A percentile compares a stretch with the other conserved stretches of the same genome.
Conservation (phyloP, 176 grass and related monocot species). For the Juncus effusus region DNA sequence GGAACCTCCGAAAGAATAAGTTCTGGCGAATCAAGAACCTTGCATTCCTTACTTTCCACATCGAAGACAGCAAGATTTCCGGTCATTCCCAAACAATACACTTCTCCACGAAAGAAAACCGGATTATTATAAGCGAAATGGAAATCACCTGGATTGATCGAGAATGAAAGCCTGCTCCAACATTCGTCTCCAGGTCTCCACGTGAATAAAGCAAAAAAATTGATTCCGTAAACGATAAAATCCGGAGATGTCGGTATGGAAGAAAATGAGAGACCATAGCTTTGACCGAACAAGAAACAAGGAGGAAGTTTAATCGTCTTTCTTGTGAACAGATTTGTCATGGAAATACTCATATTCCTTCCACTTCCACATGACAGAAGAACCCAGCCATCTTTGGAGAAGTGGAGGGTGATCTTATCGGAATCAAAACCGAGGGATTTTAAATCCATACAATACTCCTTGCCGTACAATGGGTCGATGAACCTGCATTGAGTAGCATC, state of each 20-base stretch:
- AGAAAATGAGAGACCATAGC: background rate
- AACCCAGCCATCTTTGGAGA: conserved; percentile 28
- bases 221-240: background rate
- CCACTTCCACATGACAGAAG: background rate
- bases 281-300: background rate
- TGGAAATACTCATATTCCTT: background rate
- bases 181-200: conserved; percentile 2
- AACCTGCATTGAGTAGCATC: conserved; percentile 12
- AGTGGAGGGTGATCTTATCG: background rate
- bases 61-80: conserved; percentile 18
- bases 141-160: background rate
- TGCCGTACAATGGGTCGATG: conserved; percentile 16
- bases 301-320: background rate
- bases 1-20: background rate
- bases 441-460: conserved; percentile 16
- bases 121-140: background rate
- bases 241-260: background rate
- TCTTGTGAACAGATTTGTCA: conserved; percentile 26
- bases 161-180: background rate
- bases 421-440: background rate
- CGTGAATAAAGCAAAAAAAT: background rate
- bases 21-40: background rate
- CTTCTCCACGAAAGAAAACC: conserved; percentile 1
- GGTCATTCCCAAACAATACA: conserved; percentile 9
- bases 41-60: background rate